Base-by-base conservation (phyloP, 768 basidiomycete genomes). In the Psilocybe cyanescens region DNA sequence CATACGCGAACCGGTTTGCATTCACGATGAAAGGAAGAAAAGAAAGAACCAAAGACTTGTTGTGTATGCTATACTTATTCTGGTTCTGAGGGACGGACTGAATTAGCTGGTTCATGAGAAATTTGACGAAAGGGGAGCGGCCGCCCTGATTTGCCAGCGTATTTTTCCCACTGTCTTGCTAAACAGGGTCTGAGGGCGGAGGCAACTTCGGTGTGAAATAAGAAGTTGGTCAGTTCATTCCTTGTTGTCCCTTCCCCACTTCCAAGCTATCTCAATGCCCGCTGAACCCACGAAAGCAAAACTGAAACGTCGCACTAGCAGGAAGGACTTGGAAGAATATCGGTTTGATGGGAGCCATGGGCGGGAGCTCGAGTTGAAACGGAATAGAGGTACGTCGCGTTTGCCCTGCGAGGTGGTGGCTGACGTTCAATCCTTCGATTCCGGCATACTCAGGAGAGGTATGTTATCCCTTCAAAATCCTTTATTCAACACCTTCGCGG, bases 351-450 rank as follows among this genome's bases (percentile, higher is more conserved):
- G 78, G 28, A 76, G 73, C 57, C 84, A 88, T 70, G 79, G 84
- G 35, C 78, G 88, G 58, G 90, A 91, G 70, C 81, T 91, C 33
- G 90, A 91, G 70, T 77, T 86, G 71, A 92, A 90, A 75, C 85
- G 90, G 66, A 90, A 81, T 70, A 79, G 86, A 72, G 90, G 90
- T 70, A 17, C 59, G 76, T 69, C 33, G 35, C 4, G 31, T 44
- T 37, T 9, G 56, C 28, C 30, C 49, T 57, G 33, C 48, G 53
- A 57, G 49, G 50, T 51, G 57, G 19, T 28, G 51, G 47, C 51
- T 65, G 61, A 62, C 49, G 41, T 65, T 59, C 45, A 49, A 35
- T 44, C 7, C 17, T 28, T 46, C 48, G 39, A 35, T 39, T 48
- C 29, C 35, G 14, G 47, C 47, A 29, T 61, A 30, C n/a, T 12